Percentiles rank a stretch among this genome's conserved stretches.
phyloP scores from a whole-genome alignment of 495 filamentous ascomycete genomes.

The Durotheca rogersii region DNA sequence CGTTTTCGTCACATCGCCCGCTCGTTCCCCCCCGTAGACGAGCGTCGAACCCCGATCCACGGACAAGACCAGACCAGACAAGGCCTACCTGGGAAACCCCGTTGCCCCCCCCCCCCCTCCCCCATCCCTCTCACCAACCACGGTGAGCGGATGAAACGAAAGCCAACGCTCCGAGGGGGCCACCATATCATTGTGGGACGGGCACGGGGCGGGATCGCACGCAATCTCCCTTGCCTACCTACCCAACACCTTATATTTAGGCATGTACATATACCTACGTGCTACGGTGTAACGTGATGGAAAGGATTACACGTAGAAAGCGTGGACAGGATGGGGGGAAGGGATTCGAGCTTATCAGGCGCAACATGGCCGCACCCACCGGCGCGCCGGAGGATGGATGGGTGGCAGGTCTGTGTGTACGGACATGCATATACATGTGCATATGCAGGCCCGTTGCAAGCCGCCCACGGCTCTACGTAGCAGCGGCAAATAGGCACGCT shows the following conservation, averaged over 20 bases:
- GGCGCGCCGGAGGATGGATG: no score
- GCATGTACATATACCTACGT: neutral
- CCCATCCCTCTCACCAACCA: neutral
- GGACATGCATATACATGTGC: neutral
- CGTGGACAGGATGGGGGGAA: neutral
- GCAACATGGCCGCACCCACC: no score
- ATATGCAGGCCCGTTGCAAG: constrained; percentile 4
- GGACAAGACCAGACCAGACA: no score
- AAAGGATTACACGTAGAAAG: neutral
- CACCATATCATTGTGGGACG: constrained; percentile 2
- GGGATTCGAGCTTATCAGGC: constrained; percentile 22
- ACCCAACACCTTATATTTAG: no score
- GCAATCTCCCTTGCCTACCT: neutral
- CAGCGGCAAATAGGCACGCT: neutral
- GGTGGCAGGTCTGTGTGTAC: no score
- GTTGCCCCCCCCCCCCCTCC: no score
- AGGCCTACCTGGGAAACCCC: no score
- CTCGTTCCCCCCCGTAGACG: no score
- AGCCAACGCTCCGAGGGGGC: constrained; percentile 5
- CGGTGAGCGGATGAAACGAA: constrained; percentile 21
- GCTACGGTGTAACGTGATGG: neutral
- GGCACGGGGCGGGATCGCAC: constrained; percentile 10
- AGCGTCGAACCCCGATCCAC: constrained; percentile 12
- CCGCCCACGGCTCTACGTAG: constrained; percentile 7
- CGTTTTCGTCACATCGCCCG: no score